A percentile compares a stretch with the other conserved stretches of the same genome.
These are phyloP conservation scores for Aphanomyces invadans DNA, from an alignment of 352 stramenopile species.

Conservation along the genomic window DNA sequence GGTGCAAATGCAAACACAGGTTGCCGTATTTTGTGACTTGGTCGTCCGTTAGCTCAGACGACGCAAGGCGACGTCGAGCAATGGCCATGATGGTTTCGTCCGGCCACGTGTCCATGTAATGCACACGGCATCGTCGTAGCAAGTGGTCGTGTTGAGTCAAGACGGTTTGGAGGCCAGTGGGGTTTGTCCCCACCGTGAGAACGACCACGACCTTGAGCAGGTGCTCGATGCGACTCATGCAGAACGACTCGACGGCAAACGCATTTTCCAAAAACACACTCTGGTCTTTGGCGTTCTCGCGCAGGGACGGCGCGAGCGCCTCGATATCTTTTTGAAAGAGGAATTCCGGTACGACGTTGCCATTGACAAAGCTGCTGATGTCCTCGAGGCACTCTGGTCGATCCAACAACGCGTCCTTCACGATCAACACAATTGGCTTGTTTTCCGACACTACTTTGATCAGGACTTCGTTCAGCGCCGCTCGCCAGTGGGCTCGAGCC, in stretches of 20 bases:
- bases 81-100: slow-evolving; percentile 36
- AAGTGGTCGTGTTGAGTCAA: slow-evolving; percentile 17
- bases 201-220: slow-evolving; percentile 53
- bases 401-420: slow-evolving; percentile 42
- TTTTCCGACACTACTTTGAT: slow-evolving; percentile 37
- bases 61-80: slow-evolving; percentile 36
- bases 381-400: slow-evolving; percentile 33
- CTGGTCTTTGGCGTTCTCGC: slow-evolving; percentile 30
- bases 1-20: not conserved
- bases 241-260: slow-evolving; percentile 37
- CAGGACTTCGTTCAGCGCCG: slow-evolving; percentile 35
- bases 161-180: not conserved
- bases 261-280: slow-evolving; percentile 20
- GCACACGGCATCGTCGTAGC: slow-evolving; percentile 38
- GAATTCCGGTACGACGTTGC: slow-evolving; percentile 35
- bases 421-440: slow-evolving; percentile 40
- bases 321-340: slow-evolving; percentile 50
- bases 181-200: slow-evolving; percentile 27
- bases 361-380: slow-evolving; percentile 44
- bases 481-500: slow-evolving; percentile 31
- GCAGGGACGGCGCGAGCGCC: slow-evolving; percentile 35
- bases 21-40: slow-evolving; percentile 29
- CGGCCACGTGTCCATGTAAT: slow-evolving; percentile 40
- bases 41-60: slow-evolving; percentile 26
- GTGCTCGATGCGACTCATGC: slow-evolving; percentile 35